Percentiles rank a stretch among this genome's conserved stretches.
These are phyloP conservation scores for Kodamaea sagamina DNA, from an alignment of 805 yeast species.

Conservation along the genomic window DNA sequence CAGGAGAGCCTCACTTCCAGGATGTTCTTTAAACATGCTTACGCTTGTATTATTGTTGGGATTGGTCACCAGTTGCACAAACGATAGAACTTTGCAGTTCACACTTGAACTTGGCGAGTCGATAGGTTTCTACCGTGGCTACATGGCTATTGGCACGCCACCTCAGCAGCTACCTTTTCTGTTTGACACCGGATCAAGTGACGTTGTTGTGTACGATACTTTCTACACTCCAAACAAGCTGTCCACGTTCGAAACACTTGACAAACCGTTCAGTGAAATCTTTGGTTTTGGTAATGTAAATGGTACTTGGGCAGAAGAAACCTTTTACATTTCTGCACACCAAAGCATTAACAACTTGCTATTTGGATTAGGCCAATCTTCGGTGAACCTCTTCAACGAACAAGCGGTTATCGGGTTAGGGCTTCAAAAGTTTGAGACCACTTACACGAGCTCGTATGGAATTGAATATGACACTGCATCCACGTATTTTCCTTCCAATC, in stretches of 20 bases:
- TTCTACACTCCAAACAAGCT: neutral
- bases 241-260: neutral
- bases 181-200: conserved; percentile 15
- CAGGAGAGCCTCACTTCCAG: too few relatives aligned
- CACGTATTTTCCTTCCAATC: neutral
- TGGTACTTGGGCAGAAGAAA: conserved; percentile 7
- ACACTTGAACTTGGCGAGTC: neutral
- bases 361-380: conserved; percentile 1
- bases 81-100: neutral
- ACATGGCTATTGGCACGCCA: conserved; percentile 12
- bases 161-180: conserved; percentile 11
- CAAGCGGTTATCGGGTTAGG: conserved; percentile 2
- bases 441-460: conserved; percentile 4
- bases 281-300: conserved; percentile 6
- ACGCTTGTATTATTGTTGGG: neutral
- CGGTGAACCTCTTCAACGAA: neutral
- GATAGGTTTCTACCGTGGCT: neutral
- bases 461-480: neutral
- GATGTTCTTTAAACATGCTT: neutral
- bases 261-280: conserved; percentile 1
- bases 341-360: neutral
- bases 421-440: conserved; percentile 7
- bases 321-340: neutral
- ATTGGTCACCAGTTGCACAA: neutral
- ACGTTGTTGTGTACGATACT: conserved; percentile 1